A percentile compares a stretch with the other conserved stretches of the same genome.
Conservation (phyloP, 2,329 filamentous ascomycete species). For the Colletotrichum tabaci region DNA sequence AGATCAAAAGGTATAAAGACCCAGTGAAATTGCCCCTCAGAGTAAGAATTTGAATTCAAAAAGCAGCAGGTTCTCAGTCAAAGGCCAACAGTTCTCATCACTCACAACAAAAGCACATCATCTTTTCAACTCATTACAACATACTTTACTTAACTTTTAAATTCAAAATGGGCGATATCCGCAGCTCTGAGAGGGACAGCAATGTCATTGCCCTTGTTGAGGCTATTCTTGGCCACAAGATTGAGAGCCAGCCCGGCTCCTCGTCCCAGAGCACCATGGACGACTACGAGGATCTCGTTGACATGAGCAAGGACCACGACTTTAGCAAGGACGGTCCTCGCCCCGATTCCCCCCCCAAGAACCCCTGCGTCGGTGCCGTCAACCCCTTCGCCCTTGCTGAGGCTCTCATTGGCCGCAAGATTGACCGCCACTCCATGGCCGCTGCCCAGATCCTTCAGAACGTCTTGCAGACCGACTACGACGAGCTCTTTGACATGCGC, state of each 20-base stretch:
- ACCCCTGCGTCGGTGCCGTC: conserved; percentile 56
- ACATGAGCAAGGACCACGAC: conserved; percentile 46
- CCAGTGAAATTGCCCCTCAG: neutral
- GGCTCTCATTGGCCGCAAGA: conserved; percentile 58
- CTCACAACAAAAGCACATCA: conserved; percentile 19
- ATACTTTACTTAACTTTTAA: conserved; percentile 40
- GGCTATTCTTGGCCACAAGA: conserved; percentile 54
- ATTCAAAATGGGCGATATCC: conserved; percentile 41
- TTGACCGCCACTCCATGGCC: conserved; percentile 55
- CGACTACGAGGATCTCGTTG: conserved; percentile 53
- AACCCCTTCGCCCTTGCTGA: conserved; percentile 63
- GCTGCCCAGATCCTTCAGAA: conserved; percentile 56
- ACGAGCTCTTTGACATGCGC: conserved; percentile 63
- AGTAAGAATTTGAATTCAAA: fast-evolving
- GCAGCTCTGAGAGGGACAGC: conserved; percentile 35
- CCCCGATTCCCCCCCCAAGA: conserved; percentile 56
- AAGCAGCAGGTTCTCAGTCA: conserved; percentile 5
- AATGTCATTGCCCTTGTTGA: conserved; percentile 52
- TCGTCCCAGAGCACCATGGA: conserved; percentile 47
- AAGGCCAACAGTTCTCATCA: neutral
- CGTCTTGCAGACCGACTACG: conserved; percentile 62
- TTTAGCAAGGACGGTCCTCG: conserved; percentile 46
- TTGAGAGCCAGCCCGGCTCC: conserved; percentile 47
- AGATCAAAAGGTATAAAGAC: conserved; percentile 25
- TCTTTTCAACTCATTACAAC: conserved; percentile 15